These are phyloP conservation scores for Haplosporangium sp. DNA, from an alignment of 371 early-diverging fungal species.

Conservation along the genomic window DNA sequence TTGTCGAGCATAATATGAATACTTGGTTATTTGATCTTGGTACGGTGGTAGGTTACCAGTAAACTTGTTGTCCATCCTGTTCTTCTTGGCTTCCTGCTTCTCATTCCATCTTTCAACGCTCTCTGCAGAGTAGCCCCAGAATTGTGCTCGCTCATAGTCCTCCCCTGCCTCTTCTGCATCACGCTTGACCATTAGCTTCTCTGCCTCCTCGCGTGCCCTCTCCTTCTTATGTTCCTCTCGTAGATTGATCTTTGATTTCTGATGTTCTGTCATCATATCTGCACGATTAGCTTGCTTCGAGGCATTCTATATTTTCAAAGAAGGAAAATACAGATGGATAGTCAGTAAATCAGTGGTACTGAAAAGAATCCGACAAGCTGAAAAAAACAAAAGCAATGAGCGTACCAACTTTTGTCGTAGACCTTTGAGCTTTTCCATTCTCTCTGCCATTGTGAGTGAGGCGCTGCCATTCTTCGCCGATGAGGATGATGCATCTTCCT, in stretches of 20 bases:
- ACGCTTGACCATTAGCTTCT: constrained; percentile 66
- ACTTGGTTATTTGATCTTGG: not conserved
- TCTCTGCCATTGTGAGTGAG: constrained; percentile 51
- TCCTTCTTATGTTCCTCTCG: constrained; percentile 72
- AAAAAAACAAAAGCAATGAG: not conserved
- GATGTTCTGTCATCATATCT: constrained; percentile 84
- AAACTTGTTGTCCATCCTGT: constrained; percentile 81
- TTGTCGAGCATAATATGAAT: too few relatives aligned
- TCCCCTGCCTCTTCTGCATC: constrained; percentile 77
- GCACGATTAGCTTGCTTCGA: constrained; percentile 79
- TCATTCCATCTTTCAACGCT: constrained; percentile 89
- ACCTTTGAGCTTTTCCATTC: constrained; percentile 65
- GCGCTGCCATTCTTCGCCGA: constrained; percentile 5
- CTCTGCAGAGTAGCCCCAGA: constrained; percentile 89
- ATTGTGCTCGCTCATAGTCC: constrained; percentile 86
- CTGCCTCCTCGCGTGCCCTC: constrained; percentile 80
- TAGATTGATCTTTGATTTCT: constrained; percentile 78
- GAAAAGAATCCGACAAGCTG: not conserved
- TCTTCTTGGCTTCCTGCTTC: constrained; percentile 75
- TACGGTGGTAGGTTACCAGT: constrained; percentile 65
- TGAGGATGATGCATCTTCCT: not conserved
- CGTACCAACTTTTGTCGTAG: constrained; percentile 66
- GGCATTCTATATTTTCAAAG: constrained; percentile 56
- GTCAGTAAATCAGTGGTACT: not conserved
- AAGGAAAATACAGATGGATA: not conserved